phyloP scores from a whole-genome alignment of 495 filamentous ascomycete species.

The Daldinia concentrica region DNA sequence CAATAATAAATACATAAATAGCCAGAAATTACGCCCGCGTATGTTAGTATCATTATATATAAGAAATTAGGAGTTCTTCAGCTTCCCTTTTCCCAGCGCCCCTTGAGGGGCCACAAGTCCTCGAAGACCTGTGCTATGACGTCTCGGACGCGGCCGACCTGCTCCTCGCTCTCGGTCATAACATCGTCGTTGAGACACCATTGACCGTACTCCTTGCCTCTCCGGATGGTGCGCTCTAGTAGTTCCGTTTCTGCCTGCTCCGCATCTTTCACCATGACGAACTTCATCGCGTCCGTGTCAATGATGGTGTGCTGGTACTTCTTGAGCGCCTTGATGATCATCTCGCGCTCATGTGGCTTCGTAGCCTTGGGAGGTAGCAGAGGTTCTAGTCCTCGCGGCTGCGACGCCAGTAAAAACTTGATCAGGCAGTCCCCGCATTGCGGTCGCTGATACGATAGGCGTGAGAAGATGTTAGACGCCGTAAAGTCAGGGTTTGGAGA shows the following conservation, averaged over 20 bases:
- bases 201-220: slow-evolving; percentile 48
- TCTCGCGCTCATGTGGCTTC: slow-evolving; percentile 45
- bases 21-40: slow-evolving; percentile 23
- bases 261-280: slow-evolving; percentile 57
- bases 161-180: slow-evolving; percentile 43
- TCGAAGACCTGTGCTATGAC: slow-evolving; percentile 40
- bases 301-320: slow-evolving; percentile 55
- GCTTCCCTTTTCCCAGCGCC: slow-evolving; percentile 32
- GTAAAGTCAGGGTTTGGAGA: slow-evolving; percentile 50
- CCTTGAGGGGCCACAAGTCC: slow-evolving; percentile 31
- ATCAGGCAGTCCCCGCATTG: slow-evolving; percentile 55
- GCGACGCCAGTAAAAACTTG: slow-evolving; percentile 50
- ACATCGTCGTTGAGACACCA: slow-evolving; percentile 58
- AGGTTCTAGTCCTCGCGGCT: slow-evolving; percentile 47
- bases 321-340: slow-evolving; percentile 51
- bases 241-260: slow-evolving; percentile 54
- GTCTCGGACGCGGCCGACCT: slow-evolving; percentile 39
- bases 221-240: slow-evolving; percentile 47
- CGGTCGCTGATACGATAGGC: slow-evolving; percentile 48
- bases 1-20: slow-evolving; percentile 31
- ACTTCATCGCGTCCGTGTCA: slow-evolving; percentile 52
- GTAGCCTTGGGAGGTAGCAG: slow-evolving; percentile 43
- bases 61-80: background rate
- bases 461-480: slow-evolving; percentile 51
- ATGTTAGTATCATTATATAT: background rate